Conservation (phyloP, 2,329 filamentous ascomycete species). For the Hymenoscyphus linearis region DNA sequence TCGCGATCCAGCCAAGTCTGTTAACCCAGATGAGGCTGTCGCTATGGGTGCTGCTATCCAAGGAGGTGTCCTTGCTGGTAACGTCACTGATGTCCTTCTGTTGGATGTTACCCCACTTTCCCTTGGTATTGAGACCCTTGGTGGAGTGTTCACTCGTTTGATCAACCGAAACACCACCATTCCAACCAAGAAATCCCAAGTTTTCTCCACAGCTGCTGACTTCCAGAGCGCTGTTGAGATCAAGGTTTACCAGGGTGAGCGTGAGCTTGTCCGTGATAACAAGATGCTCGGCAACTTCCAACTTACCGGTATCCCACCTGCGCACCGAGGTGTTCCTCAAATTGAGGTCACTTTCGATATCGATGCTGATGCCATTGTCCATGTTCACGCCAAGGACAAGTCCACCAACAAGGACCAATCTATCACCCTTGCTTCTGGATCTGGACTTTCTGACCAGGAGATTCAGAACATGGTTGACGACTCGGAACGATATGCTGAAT, state of each 20-base stretch:
- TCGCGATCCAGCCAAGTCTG: slow-evolving; percentile 92
- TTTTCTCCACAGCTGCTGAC: slow-evolving; percentile 95
- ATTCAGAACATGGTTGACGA: slow-evolving; percentile 98
- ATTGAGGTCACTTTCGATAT: slow-evolving; percentile 99
- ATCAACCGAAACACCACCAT: slow-evolving; percentile 99
- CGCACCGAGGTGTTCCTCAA: slow-evolving; percentile 92
- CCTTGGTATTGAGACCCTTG: slow-evolving; percentile 96
- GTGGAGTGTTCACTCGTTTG: slow-evolving; percentile 94
- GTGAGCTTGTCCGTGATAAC: slow-evolving; percentile 98
- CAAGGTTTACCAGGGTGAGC: slow-evolving; percentile 99
- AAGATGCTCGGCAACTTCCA: slow-evolving; percentile 99
- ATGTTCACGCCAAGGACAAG: slow-evolving; percentile 98
- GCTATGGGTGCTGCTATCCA: slow-evolving; percentile 96
- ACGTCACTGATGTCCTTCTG: slow-evolving; percentile 92
- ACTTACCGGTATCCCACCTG: slow-evolving; percentile 92
- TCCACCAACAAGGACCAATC: slow-evolving; percentile 99
- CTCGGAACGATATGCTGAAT: slow-evolving; percentile 91
- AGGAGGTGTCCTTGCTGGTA: slow-evolving; percentile 92
- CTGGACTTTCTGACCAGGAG: slow-evolving; percentile 89
- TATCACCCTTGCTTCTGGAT: slow-evolving; percentile 97
- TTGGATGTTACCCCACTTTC: slow-evolving; percentile 95
- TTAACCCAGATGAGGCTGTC: slow-evolving; percentile 97
- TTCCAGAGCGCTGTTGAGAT: slow-evolving; percentile 99
- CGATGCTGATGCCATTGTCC: slow-evolving; percentile 94
- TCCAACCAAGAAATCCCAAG: slow-evolving; percentile 97